phyloP scores from a whole-genome alignment of 371 early-diverging fungal genomes.

The Actinomucor elegans region DNA sequence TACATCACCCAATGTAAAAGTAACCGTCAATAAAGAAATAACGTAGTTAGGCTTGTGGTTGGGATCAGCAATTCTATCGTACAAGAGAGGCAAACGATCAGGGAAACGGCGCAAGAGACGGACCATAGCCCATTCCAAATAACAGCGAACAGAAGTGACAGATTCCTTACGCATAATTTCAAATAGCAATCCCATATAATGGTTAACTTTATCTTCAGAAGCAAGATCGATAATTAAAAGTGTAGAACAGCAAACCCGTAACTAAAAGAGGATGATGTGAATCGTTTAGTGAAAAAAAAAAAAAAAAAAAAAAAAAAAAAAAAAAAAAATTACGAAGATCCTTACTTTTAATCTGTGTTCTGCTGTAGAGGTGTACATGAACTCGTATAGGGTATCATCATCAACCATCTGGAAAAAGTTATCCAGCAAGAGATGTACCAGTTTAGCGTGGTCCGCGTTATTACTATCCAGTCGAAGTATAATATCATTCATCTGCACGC shows the following conservation, averaged over 20 bases:
- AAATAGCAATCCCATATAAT: constrained; percentile 28
- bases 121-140: constrained; percentile 49
- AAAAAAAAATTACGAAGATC: too few relatives aligned
- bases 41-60: constrained; percentile 43
- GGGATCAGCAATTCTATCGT: constrained; percentile 26
- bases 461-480: constrained; percentile 42
- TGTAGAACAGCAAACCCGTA: constrained; percentile 54
- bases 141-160: constrained; percentile 48
- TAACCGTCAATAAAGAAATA: constrained; percentile 47
- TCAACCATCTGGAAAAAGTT: constrained; percentile 24
- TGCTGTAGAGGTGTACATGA: constrained; percentile 37
- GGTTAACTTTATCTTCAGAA: constrained; percentile 23
- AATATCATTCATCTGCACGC: constrained; percentile 56
- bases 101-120: constrained; percentile 32
- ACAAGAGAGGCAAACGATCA: constrained; percentile 22
- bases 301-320: too few relatives aligned
- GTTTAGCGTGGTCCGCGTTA: constrained; percentile 18
- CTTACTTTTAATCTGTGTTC: constrained; percentile 54
- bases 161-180: constrained; percentile 43
- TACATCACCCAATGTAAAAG: constrained; percentile 32
- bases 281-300: too few relatives aligned
- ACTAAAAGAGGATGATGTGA: constrained; percentile 9
- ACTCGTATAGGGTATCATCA: constrained; percentile 22
- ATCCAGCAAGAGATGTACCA: constrained; percentile 39
- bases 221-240: constrained; percentile 50